Conservation (phyloP, 2,329 filamentous ascomycete species). For the Sarocladiaceae sp. region DNA sequence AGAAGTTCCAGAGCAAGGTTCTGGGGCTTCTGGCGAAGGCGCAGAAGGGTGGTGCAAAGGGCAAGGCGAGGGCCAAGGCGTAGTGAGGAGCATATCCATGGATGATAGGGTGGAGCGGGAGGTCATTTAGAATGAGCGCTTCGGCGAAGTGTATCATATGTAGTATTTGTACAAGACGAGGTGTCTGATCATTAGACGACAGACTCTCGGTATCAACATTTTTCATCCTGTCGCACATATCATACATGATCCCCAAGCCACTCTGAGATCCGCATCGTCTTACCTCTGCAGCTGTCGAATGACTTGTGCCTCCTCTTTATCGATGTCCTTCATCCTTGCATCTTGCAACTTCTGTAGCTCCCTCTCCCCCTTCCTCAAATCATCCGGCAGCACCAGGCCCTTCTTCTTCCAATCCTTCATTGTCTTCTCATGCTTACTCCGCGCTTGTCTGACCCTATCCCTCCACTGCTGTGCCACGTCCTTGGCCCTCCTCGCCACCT, state of each 20-base stretch:
- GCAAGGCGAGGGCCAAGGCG: constrained; percentile 13
- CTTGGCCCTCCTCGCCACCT: constrained; percentile 35
- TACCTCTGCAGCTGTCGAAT: constrained; percentile 32
- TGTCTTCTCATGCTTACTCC: constrained; percentile 40
- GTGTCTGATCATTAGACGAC: neutral
- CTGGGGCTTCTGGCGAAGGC: constrained; percentile 21
- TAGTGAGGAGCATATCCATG: neutral
- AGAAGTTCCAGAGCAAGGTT: constrained; percentile 34
- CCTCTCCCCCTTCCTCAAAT: constrained; percentile 41
- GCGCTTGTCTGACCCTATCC: constrained; percentile 40
- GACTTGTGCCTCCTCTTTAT: constrained; percentile 42
- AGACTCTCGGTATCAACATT: constrained; percentile 3
- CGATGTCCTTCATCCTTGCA: constrained; percentile 46
- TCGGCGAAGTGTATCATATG: constrained; percentile 6
- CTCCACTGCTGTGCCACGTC: constrained; percentile 45
- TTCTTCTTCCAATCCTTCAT: constrained; percentile 44
- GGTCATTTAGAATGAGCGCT: neutral
- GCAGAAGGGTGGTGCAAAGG: constrained; percentile 15
- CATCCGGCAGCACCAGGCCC: constrained; percentile 36
- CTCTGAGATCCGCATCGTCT: no score
- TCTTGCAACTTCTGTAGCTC: constrained; percentile 45
- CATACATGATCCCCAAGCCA: neutral
- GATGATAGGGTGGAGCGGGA: neutral
- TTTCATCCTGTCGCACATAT: neutral
- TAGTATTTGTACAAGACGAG: constrained; percentile 9